Conservation (phyloP, 2,329 filamentous ascomycete genomes). For the Colletotrichum truncatum region DNA sequence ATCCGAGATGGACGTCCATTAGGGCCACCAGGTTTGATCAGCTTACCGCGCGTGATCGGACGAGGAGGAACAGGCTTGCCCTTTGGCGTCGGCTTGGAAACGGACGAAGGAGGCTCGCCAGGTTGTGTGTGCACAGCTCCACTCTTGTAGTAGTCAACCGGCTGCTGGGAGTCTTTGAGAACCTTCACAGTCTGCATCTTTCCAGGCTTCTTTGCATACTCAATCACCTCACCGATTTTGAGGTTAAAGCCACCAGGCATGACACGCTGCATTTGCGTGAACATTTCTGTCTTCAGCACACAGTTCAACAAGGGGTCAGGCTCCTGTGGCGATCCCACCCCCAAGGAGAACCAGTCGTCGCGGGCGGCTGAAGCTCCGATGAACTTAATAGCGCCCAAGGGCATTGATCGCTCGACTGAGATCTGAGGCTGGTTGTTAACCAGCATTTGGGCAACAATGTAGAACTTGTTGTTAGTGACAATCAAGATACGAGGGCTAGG, state of each 20-base stretch:
- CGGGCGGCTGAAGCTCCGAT: constrained; percentile 82
- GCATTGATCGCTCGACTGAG: constrained; percentile 80
- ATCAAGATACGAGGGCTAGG: constrained; percentile 86
- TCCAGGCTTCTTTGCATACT: constrained; percentile 97
- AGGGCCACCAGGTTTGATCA: constrained; percentile 91
- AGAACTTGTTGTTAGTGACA: constrained; percentile 86
- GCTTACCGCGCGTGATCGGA: constrained; percentile 91
- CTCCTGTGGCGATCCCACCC: constrained; percentile 89
- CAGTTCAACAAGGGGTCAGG: constrained; percentile 94
- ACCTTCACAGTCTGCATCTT: constrained; percentile 92
- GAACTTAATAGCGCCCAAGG: constrained; percentile 88
- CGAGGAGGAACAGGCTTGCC: constrained; percentile 86
- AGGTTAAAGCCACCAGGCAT: constrained; percentile 85
- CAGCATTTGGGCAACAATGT: constrained; percentile 85
- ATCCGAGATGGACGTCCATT: constrained; percentile 81
- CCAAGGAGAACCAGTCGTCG: constrained; percentile 97
- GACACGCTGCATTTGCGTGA: constrained; percentile 85
- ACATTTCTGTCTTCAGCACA: constrained; percentile 95
- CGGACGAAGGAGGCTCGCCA: constrained; percentile 84
- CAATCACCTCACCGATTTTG: constrained; percentile 84
- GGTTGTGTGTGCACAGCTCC: constrained; percentile 85
- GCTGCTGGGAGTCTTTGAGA: constrained; percentile 82
- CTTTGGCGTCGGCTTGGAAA: constrained; percentile 86
- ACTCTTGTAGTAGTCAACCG: constrained; percentile 92
- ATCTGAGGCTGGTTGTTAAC: constrained; percentile 86